phyloP scores from a whole-genome alignment of 2,329 filamentous ascomycete genomes.

The Pestalotiopsis fici region DNA sequence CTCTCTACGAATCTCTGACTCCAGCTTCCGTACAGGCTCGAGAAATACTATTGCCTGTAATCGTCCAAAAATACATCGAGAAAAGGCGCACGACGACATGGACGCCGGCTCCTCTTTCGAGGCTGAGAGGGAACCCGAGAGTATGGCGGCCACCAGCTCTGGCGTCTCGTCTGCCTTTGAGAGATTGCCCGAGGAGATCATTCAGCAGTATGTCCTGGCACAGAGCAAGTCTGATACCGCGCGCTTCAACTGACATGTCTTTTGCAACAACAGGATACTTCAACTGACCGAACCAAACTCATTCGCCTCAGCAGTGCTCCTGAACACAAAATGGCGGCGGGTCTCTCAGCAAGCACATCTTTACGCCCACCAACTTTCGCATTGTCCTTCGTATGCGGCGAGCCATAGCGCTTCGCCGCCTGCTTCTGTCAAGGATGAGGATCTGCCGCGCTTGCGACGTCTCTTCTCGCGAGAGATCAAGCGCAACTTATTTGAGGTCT shows the following conservation, averaged over 20 bases:
- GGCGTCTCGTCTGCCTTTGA: constrained; percentile 45
- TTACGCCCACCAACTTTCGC: constrained; percentile 63
- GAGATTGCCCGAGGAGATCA: constrained; percentile 67
- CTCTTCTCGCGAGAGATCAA: constrained; percentile 72
- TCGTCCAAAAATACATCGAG: neutral
- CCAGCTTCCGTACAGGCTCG: neutral
- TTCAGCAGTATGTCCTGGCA: constrained; percentile 58
- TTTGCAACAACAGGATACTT: constrained; percentile 53
- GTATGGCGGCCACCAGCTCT: constrained; percentile 6
- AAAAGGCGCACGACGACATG: neutral
- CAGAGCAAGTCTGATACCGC: constrained; percentile 1
- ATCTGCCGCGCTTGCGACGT: constrained; percentile 62
- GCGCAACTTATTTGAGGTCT: constrained; percentile 76
- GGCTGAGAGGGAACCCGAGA: neutral
- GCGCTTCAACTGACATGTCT: neutral
- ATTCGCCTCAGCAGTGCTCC: constrained; percentile 66
- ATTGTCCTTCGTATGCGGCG: constrained; percentile 59
- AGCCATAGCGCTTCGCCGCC: constrained; percentile 41
- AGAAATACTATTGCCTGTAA: neutral
- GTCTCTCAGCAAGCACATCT: constrained; percentile 65
- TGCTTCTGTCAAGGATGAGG: constrained; percentile 41
- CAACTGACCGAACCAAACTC: constrained; percentile 59
- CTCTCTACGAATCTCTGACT: neutral
- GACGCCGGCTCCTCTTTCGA: neutral
- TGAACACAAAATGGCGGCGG: constrained; percentile 67